Evolutionary conservation across 1,284 basidiomycete species (phyloP).

Genomic region (Pseudozyma pruni): DNA sequence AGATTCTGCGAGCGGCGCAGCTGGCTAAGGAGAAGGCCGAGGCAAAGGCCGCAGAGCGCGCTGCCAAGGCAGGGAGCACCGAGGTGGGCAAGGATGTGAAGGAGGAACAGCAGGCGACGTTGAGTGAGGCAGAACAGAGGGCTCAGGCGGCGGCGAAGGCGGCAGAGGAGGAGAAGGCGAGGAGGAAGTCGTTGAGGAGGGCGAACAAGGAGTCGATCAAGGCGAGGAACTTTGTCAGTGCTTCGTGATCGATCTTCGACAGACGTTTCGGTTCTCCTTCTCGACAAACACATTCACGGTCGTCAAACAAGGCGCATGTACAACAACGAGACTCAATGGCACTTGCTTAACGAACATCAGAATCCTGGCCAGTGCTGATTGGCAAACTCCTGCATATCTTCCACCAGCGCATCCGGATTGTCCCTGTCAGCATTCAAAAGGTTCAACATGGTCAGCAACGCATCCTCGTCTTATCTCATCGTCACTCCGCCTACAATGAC

Average conservation of each 20-base stretch:
- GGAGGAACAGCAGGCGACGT: conserved; percentile 2
- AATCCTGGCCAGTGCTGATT: conserved; percentile 38
- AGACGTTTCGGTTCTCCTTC: no score
- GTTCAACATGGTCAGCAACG: not conserved
- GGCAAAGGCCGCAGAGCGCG: conserved; percentile 47
- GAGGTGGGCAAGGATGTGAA: not conserved
- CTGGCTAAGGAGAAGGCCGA: conserved; percentile 49
- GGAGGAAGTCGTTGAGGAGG: conserved; percentile 49
- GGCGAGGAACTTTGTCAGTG: conserved; percentile 61
- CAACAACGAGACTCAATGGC: not conserved
- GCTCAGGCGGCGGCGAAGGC: conserved; percentile 16
- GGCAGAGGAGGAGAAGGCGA: conserved; percentile 34
- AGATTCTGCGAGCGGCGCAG: conserved; percentile 50
- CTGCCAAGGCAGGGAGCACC: conserved; percentile 6
- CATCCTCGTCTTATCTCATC: not conserved
- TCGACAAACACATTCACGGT: not conserved
- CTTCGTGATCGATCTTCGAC: conserved; percentile 47
- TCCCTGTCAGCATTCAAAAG: conserved; percentile 16
- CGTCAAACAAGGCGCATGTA: not conserved
- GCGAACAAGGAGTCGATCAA: conserved; percentile 59
- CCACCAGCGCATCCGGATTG: conserved; percentile 41
- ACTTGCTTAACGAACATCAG: not conserved
- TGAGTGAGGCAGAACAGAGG: conserved; percentile 10
- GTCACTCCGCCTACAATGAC: no score
- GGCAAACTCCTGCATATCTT: conserved; percentile 51